A percentile compares a stretch with the other conserved stretches of the same genome.
Conservation (phyloP, 2,329 filamentous ascomycete species). For the Ascocoryne sarcoides region DNA sequence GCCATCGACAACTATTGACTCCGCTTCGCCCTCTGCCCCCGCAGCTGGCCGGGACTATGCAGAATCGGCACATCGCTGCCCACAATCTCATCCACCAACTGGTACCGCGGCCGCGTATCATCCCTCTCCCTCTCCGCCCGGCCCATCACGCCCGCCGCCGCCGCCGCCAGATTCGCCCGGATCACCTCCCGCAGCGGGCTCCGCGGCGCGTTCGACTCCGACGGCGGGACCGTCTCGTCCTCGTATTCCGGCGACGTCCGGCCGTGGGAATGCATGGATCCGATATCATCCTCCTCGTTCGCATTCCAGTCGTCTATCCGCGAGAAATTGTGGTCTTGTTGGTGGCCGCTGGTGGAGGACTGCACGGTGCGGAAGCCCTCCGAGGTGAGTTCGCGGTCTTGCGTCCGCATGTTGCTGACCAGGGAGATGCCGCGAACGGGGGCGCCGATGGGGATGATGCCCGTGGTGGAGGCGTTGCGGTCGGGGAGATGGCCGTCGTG, state of each 20-base stretch:
- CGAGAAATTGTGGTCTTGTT: not conserved
- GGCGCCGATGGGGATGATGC: not conserved
- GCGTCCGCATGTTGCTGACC: not conserved
- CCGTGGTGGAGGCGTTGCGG: not conserved
- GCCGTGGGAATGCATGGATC: not conserved
- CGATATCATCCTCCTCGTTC: not conserved
- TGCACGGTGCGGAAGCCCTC: not conserved
- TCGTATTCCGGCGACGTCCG: not conserved
- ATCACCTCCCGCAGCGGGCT: not conserved
- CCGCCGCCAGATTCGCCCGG: not conserved
- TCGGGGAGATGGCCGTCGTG: not conserved
- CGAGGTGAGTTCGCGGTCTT: not conserved
- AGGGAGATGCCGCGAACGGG: not conserved
- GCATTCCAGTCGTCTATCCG: not conserved
- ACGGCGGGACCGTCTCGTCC: not conserved
- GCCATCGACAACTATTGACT: no score
- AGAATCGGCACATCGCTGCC: slow-evolving; percentile 4
- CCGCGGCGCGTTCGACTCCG: not conserved
- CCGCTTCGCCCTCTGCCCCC: not conserved
- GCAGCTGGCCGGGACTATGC: slow-evolving; percentile 1
- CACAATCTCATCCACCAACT: slow-evolving; percentile 5
- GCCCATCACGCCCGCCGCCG: not conserved
- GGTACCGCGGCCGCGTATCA: slow-evolving; percentile 1
- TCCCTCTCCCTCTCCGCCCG: not conserved
- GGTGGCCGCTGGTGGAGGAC: not conserved